Conservation (phyloP, 108 stramenopile genomes). For the Pelagomonas calceolata region DNA sequence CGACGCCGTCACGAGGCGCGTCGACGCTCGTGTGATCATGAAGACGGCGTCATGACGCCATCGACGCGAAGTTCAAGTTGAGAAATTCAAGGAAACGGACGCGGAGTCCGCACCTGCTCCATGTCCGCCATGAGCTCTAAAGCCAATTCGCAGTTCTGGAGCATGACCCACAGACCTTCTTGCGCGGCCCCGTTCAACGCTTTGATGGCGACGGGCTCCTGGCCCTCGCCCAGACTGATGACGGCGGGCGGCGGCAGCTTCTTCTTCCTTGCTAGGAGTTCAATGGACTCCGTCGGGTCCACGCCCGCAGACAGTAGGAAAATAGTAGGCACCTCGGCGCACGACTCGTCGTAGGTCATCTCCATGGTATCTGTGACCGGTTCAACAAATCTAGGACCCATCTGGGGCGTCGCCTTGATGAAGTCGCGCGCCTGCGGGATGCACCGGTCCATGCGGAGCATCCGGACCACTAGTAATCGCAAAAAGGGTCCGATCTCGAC, state of each 20-base stretch:
- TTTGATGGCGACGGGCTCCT: constrained; percentile 76
- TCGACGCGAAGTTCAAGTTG: too few species aligned
- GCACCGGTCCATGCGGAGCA: constrained; percentile 72
- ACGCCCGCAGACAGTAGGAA: constrained; percentile 75
- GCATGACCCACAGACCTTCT: constrained; percentile 81
- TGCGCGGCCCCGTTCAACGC: constrained; percentile 69
- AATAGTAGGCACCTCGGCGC: constrained; percentile 62
- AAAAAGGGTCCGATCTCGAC: constrained; percentile 61
- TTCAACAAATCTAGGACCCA: constrained; percentile 73
- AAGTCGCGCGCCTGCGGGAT: constrained; percentile 73
- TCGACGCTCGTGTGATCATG: too few species aligned
- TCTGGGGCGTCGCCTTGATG: constrained; percentile 55
- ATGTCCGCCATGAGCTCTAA: constrained; percentile 69
- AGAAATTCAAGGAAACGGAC: too few species aligned
- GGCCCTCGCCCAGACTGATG: constrained; percentile 78
- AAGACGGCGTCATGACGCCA: too few species aligned
- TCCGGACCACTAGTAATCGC: constrained; percentile 64
- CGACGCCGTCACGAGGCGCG: too few species aligned
- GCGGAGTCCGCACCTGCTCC: too few species aligned
- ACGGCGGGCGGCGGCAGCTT: constrained; percentile 69
- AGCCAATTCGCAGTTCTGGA: constrained; percentile 81
- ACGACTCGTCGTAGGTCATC: constrained; percentile 66
- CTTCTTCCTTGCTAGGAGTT: constrained; percentile 66
- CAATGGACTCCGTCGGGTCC: constrained; percentile 82
- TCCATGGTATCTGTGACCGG: constrained; percentile 84